Conservation (phyloP, 2,329 filamentous ascomycete genomes). For the Scedosporium minutisporum region DNA sequence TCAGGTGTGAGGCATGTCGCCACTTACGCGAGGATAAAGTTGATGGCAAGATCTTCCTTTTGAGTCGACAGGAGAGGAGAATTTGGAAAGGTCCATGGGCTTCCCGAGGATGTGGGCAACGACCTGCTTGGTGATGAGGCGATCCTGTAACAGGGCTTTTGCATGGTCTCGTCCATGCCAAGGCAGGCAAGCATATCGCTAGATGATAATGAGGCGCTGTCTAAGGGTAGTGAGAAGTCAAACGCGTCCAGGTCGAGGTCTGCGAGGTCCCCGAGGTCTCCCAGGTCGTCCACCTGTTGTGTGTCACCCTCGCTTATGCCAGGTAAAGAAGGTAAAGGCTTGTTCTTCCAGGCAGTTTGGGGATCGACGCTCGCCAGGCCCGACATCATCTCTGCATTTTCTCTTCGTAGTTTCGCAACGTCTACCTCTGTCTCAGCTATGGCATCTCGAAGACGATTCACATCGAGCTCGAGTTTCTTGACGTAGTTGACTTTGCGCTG, state of each 20-base stretch:
- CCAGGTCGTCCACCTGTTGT: not conserved
- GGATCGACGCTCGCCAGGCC: slow-evolving; percentile 17
- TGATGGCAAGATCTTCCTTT: slow-evolving; percentile 37
- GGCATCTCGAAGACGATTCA: slow-evolving; percentile 35
- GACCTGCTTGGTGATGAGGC: slow-evolving; percentile 14
- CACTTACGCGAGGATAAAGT: slow-evolving; percentile 43
- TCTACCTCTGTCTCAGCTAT: slow-evolving; percentile 35
- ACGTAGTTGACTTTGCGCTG: slow-evolving; percentile 47
- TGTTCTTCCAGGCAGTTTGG: not conserved
- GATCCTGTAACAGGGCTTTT: slow-evolving; percentile 33
- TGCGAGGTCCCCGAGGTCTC: not conserved
- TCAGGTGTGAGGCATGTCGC: not conserved
- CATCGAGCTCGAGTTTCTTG: slow-evolving; percentile 43
- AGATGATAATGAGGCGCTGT: not conserved
- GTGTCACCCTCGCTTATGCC: not conserved
- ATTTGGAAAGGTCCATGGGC: not conserved
- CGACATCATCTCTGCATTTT: slow-evolving; percentile 34
- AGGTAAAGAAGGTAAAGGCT: not conserved
- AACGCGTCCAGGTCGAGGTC: not conserved
- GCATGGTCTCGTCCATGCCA: slow-evolving; percentile 28
- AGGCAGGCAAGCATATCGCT: slow-evolving; percentile 31
- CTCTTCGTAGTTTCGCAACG: slow-evolving; percentile 21
- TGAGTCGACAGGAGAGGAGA: slow-evolving; percentile 21
- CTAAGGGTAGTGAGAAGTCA: not conserved
- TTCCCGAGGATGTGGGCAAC: not conserved